phyloP scores from a whole-genome alignment of 305 asterid genomes.

The Stenogyne calaminthoides region DNA sequence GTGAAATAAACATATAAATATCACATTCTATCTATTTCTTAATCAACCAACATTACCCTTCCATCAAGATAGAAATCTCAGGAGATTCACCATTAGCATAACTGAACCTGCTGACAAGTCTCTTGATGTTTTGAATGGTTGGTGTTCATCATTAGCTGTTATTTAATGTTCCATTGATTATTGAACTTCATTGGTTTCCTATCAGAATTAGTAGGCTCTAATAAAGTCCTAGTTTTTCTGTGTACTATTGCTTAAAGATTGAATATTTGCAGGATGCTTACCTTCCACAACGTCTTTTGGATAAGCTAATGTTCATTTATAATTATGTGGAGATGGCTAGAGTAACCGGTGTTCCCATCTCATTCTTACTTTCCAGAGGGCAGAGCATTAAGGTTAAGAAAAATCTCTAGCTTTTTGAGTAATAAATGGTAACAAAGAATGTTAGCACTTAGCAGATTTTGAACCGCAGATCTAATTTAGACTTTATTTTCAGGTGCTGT shows the following conservation, averaged over 20 bases:
- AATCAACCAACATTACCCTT: background rate
- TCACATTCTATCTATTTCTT: slow-evolving; percentile 1
- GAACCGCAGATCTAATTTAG: slow-evolving; percentile 34
- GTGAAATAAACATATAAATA: background rate
- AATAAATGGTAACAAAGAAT: slow-evolving; percentile 7
- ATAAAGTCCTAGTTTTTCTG: slow-evolving; percentile 21
- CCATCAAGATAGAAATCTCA: slow-evolving; percentile 3
- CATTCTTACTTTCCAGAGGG: slow-evolving; percentile 95
- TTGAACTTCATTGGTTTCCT: background rate
- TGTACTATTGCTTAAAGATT: slow-evolving; percentile 30
- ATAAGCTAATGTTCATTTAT: slow-evolving; percentile 91
- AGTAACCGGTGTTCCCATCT: slow-evolving; percentile 99
- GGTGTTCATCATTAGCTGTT: background rate
- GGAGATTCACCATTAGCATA: slow-evolving; percentile 7
- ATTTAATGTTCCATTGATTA: slow-evolving; percentile 13
- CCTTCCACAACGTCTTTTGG: slow-evolving; percentile 99
- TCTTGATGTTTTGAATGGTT: slow-evolving; percentile 12
- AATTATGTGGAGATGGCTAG: slow-evolving; percentile 99
- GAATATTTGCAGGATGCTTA: slow-evolving; percentile 79
- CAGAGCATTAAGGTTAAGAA: slow-evolving; percentile 90
- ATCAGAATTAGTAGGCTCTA: slow-evolving; percentile 10
- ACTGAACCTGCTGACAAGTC: slow-evolving; percentile 16
- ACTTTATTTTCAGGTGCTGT: slow-evolving; percentile 68
- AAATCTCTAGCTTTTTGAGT: slow-evolving; percentile 30
- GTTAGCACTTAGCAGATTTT: slow-evolving; percentile 18